A percentile compares a stretch with the other conserved stretches of the same genome.
These are phyloP conservation scores for Colletotrichum australisinense DNA, from an alignment of 2,329 filamentous ascomycete species.

Conservation along the genomic window DNA sequence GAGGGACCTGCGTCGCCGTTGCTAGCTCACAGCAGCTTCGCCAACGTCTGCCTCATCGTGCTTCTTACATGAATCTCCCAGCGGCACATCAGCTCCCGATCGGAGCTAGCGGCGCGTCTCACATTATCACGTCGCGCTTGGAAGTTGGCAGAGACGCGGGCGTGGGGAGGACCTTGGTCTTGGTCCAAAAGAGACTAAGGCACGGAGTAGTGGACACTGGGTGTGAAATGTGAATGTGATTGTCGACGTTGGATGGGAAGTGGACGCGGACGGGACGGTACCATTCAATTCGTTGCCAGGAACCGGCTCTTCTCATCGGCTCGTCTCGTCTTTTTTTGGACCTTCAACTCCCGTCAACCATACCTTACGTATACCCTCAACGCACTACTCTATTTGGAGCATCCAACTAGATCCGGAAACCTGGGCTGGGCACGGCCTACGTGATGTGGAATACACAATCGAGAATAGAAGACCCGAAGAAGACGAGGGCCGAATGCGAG, in stretches of 20 bases:
- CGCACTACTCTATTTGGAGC: slow-evolving; percentile 2
- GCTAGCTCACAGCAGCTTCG: background rate
- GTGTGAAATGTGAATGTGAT: background rate
- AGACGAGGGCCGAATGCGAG: background rate
- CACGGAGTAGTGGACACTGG: no score
- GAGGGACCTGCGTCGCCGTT: background rate
- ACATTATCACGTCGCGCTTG: background rate
- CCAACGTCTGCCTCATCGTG: background rate
- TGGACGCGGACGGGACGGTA: background rate
- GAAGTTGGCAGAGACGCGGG: background rate
- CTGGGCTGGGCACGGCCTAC: slow-evolving; percentile 6
- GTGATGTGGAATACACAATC: background rate
- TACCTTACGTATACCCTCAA: slow-evolving; percentile 3
- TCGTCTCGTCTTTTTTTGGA: slow-evolving; percentile 9
- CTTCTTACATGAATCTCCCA: background rate
- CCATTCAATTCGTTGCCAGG: background rate
- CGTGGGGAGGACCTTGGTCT: background rate
- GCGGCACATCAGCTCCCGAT: slow-evolving; percentile 1
- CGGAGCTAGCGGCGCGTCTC: slow-evolving; percentile 15
- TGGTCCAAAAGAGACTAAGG: no score
- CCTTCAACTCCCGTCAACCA: slow-evolving; percentile 2
- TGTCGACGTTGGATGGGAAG: background rate
- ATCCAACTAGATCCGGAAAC: background rate
- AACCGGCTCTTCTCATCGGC: background rate
- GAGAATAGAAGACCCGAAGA: background rate